Percentiles rank a stretch among this genome's conserved stretches.
Conservation (phyloP, 148 eudicot species). For the Polygonum maritimum region DNA sequence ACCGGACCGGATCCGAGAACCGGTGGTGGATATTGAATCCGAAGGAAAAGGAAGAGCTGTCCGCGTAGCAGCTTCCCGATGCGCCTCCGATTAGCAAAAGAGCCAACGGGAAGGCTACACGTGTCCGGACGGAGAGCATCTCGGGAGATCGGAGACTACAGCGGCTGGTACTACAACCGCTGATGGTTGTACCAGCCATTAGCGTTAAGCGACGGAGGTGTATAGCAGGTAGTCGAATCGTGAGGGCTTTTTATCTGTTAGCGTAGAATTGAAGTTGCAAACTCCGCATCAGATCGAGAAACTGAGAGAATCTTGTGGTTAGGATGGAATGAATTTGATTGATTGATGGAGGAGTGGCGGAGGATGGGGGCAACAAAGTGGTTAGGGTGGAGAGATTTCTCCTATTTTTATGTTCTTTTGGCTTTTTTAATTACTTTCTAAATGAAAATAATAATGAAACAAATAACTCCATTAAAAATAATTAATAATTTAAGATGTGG, state of each 20-base stretch:
- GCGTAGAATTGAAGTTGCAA: conserved; percentile 1
- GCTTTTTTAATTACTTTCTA: too few species aligned
- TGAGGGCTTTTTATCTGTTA: neutral
- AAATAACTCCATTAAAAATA: too few species aligned
- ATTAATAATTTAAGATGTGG: too few species aligned
- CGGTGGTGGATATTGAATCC: conserved; percentile 73
- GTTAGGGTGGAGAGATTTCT: too few species aligned
- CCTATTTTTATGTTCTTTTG: too few species aligned
- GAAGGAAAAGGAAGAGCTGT: conserved; percentile 32
- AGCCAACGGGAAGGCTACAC: conserved; percentile 8
- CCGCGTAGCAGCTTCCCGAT: too few species aligned
- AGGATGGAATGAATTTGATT: too few species aligned
- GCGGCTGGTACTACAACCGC: neutral
- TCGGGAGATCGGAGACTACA: neutral
- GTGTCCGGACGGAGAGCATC: neutral
- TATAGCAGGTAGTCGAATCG: neutral
- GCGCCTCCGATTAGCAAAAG: conserved; percentile 10
- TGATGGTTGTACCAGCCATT: neutral
- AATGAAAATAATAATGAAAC: too few species aligned
- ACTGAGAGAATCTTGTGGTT: neutral
- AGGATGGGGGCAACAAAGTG: too few species aligned
- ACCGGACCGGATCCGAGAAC: conserved; percentile 64
- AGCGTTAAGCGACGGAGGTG: neutral
- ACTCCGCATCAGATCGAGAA: neutral
- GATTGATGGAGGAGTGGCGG: too few species aligned